A percentile compares a stretch with the other conserved stretches of the same genome.
phyloP scores from a whole-genome alignment of 495 filamentous ascomycete species.

The Neurospora sp. region DNA sequence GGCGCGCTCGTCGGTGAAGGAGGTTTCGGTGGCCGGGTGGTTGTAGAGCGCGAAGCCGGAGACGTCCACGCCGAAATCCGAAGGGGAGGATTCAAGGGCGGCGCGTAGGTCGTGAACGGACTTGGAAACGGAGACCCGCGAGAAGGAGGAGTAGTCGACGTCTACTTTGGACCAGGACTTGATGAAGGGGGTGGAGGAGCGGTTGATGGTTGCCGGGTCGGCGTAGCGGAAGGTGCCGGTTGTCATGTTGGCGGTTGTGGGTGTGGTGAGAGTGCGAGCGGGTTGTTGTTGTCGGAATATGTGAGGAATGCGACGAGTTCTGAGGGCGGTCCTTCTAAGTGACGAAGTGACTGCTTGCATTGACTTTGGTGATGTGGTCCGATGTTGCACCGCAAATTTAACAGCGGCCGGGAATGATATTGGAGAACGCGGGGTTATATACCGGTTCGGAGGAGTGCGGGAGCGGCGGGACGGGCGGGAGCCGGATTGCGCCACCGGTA shows the following conservation, averaged over 20 bases:
- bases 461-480: neutral
- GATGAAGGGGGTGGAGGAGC: slow-evolving; percentile 9
- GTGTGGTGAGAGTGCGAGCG: neutral
- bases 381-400: neutral
- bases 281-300: neutral
- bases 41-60: slow-evolving; percentile 31
- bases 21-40: slow-evolving; percentile 32
- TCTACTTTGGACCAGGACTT: slow-evolving; percentile 36
- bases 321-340: neutral
- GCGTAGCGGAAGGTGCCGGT: slow-evolving; percentile 20
- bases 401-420: neutral
- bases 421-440: neutral
- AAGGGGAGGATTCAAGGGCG: neutral
- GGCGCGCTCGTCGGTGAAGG: slow-evolving; percentile 50
- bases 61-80: slow-evolving; percentile 26
- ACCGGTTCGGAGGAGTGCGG: neutral
- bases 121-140: slow-evolving; percentile 1
- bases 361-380: neutral
- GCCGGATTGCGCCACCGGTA: neutral
- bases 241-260: slow-evolving; percentile 10
- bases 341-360: neutral
- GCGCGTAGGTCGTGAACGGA: neutral
- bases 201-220: slow-evolving; percentile 13
- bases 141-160: slow-evolving; percentile 20
- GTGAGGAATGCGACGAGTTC: neutral